Evolutionary conservation across 495 filamentous ascomycete species (phyloP).

Genomic region (Aspergillus coremiiformis): DNA sequence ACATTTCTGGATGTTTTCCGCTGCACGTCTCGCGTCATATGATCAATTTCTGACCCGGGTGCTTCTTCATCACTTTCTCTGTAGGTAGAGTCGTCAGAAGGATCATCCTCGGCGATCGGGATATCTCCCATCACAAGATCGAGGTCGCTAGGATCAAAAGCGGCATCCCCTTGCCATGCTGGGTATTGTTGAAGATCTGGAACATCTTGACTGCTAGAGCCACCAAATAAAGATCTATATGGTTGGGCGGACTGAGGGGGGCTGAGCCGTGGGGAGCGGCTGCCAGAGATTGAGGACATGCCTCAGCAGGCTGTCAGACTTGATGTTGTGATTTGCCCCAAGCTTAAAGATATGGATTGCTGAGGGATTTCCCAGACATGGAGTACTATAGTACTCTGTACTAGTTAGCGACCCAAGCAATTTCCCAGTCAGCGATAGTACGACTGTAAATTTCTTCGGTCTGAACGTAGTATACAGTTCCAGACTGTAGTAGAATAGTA

Average conservation of each 20-base stretch:
- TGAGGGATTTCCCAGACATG: background rate
- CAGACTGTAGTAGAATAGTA: too few relatives aligned
- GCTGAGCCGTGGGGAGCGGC: conserved; percentile 17
- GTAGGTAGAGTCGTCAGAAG: conserved; percentile 23
- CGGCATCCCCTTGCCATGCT: conserved; percentile 1
- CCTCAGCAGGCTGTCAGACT: conserved; percentile 10
- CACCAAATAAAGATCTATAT: conserved; percentile 30
- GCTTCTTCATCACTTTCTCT: conserved; percentile 16
- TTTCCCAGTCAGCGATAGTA: background rate
- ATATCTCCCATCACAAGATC: conserved; percentile 21
- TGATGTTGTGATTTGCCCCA: background rate
- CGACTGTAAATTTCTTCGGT: background rate
- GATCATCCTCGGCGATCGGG: conserved; percentile 12
- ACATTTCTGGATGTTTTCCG: background rate
- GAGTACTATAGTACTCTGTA: background rate
- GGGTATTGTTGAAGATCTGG: conserved; percentile 6
- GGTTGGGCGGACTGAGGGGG: conserved; percentile 34
- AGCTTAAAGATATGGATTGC: background rate
- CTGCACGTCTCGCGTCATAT: background rate
- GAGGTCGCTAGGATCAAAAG: conserved; percentile 14
- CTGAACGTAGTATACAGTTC: background rate
- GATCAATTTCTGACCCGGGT: background rate
- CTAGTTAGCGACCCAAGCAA: background rate
- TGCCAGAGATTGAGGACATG: conserved; percentile 32
- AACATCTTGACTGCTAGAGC: conserved; percentile 21